These are phyloP conservation scores for Aspergillus alliaceus DNA, from an alignment of 2,329 filamentous ascomycete genomes.

Conservation along the genomic window DNA sequence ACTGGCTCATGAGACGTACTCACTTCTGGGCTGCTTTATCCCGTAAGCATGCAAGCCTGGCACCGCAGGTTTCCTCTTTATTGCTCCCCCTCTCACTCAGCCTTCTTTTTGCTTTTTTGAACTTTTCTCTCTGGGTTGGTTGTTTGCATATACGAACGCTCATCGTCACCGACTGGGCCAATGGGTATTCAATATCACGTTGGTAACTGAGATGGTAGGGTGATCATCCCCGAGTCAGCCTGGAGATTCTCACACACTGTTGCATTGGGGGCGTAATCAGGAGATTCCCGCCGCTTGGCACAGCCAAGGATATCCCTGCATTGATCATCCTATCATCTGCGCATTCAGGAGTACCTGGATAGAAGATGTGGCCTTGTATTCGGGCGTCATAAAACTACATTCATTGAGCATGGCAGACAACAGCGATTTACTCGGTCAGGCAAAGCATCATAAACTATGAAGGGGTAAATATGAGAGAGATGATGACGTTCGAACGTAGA, in stretches of 20 bases:
- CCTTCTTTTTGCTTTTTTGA: neutral
- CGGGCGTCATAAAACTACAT: neutral
- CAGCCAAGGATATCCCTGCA: neutral
- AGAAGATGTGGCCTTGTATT: neutral
- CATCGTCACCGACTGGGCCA: neutral
- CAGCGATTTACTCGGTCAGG: neutral
- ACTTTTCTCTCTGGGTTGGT: neutral
- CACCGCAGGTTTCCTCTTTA: neutral
- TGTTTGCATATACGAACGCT: neutral
- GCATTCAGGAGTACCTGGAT: neutral
- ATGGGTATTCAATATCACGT: neutral
- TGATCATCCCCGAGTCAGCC: neutral
- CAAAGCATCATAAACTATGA: neutral
- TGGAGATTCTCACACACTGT: neutral
- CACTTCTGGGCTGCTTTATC: neutral
- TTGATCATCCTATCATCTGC: neutral
- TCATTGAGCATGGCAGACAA: neutral
- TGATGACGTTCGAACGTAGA: neutral
- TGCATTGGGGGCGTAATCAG: neutral
- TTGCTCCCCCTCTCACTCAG: neutral
- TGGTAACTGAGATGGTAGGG: neutral
- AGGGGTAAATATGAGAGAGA: neutral
- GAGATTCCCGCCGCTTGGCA: neutral
- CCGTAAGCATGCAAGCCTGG: neutral
- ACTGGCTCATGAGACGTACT: neutral